These are phyloP conservation scores for Dichomitus squalens DNA, from an alignment of 1,284 basidiomycete species.

Conservation along the genomic window DNA sequence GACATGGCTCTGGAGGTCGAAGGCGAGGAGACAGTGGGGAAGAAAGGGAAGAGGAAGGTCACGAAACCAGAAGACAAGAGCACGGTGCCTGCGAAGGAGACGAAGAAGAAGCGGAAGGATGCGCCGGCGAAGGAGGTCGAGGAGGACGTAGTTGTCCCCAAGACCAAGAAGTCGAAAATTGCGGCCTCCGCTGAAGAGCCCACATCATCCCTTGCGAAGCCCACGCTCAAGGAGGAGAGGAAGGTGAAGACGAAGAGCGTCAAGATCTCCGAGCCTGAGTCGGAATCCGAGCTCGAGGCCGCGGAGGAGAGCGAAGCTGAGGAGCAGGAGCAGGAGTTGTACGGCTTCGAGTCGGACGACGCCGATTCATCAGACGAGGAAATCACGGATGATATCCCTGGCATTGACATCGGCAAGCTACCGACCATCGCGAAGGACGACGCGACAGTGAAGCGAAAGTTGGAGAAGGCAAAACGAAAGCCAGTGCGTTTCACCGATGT, in stretches of 20 bases:
- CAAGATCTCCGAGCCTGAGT: conserved; percentile 5
- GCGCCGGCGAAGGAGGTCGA: not conserved
- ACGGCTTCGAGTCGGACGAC: conserved; percentile 79
- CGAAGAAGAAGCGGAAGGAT: conserved; percentile 16
- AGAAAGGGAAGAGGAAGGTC: conserved; percentile 11
- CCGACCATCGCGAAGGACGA: conserved; percentile 89
- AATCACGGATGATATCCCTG: conserved; percentile 51
- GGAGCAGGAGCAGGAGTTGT: conserved; percentile 51
- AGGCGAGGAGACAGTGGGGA: conserved; percentile 39
- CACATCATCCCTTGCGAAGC: not conserved
- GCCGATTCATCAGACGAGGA: conserved; percentile 83
- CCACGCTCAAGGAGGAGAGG: conserved; percentile 7
- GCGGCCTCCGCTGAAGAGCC: not conserved
- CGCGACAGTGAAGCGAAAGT: conserved; percentile 72
- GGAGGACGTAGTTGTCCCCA: not conserved
- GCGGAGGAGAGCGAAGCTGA: conserved; percentile 24
- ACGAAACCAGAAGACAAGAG: not conserved
- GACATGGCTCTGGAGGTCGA: conserved; percentile 6
- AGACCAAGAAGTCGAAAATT: conserved; percentile 7
- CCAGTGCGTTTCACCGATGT: conserved; percentile 52
- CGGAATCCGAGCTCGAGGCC: conserved; percentile 12
- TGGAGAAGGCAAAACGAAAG: conserved; percentile 83
- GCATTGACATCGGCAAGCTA: conserved; percentile 68
- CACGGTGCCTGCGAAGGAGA: not conserved
- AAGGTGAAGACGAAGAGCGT: conserved; percentile 9